Evolutionary conservation across 495 filamentous ascomycete genomes (phyloP).

Genomic region (Aspergillus baeticus): DNA sequence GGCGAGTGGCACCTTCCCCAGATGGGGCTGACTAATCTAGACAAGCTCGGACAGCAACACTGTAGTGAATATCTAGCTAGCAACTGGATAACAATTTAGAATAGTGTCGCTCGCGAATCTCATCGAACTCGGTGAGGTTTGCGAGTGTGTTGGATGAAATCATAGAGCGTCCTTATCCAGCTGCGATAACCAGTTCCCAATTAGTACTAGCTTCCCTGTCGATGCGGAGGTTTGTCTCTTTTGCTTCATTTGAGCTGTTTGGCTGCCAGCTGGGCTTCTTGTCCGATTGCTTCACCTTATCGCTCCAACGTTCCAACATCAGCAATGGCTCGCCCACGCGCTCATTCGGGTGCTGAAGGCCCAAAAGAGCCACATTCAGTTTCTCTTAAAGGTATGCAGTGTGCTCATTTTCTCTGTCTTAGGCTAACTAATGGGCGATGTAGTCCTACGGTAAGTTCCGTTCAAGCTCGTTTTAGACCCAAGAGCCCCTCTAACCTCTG

Average conservation of each 20-base stretch:
- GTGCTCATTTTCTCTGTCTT: not conserved
- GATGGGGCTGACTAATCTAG: no score
- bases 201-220: constrained; percentile 1
- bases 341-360: constrained; percentile 51
- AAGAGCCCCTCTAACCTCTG: constrained; percentile 17
- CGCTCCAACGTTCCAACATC: not conserved
- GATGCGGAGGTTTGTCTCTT: constrained; percentile 26
- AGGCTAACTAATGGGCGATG: constrained; percentile 6
- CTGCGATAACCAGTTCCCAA: not conserved
- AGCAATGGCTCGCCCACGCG: constrained; percentile 45
- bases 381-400: constrained; percentile 69
- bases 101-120: no score
- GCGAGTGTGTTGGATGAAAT: not conserved
- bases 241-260: constrained; percentile 30
- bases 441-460: constrained; percentile 51
- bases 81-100: no score
- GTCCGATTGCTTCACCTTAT: constrained; percentile 14
- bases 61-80: no score
- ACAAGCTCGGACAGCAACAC: no score
- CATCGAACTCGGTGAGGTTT: no score
- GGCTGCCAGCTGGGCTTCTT: constrained; percentile 8
- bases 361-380: constrained; percentile 80
- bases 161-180: not conserved
- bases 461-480: not conserved
- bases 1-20: no score